phyloP scores from a whole-genome alignment of 176 grass and related monocot species.

The Triticum dicoccoides region DNA sequence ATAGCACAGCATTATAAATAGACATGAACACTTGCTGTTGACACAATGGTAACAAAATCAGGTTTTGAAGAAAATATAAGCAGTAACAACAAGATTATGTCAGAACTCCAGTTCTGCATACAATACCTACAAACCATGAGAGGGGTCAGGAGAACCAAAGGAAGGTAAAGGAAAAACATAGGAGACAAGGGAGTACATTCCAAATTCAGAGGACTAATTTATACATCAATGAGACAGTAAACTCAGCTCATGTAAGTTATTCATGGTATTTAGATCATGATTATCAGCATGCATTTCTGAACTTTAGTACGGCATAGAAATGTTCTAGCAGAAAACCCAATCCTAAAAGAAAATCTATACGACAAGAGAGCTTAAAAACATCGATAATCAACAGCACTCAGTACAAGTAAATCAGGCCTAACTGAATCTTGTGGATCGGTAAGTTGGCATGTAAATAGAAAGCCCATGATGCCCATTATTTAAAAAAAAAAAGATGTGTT shows the following conservation, averaged over 20 bases:
- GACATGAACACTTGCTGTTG: not conserved
- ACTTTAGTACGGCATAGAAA: slow-evolving; percentile 1
- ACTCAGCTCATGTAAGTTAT: not conserved
- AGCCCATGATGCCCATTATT: no score
- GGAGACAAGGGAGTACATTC: slow-evolving; percentile 11
- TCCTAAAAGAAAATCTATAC: no score
- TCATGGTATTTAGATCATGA: not conserved
- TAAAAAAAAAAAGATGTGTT: no score
- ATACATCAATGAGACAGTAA: slow-evolving; percentile 13
- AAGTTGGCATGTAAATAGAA: no score
- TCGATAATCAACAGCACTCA: no score
- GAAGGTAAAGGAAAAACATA: not conserved
- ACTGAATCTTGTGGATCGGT: no score
- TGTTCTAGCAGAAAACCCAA: not conserved
- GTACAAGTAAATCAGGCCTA: no score
- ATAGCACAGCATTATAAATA: slow-evolving; percentile 30
- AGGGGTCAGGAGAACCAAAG: not conserved
- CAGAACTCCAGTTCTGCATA: not conserved
- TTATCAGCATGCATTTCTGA: not conserved
- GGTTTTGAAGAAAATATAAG: not conserved
- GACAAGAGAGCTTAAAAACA: no score
- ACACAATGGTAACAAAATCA: not conserved
- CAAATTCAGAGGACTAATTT: not conserved
- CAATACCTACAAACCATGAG: slow-evolving; percentile 5
- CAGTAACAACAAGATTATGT: not conserved